These are phyloP conservation scores for Kurtzmaniella quercitrusa DNA, from an alignment of 1,139 yeast species.

Conservation along the genomic window DNA sequence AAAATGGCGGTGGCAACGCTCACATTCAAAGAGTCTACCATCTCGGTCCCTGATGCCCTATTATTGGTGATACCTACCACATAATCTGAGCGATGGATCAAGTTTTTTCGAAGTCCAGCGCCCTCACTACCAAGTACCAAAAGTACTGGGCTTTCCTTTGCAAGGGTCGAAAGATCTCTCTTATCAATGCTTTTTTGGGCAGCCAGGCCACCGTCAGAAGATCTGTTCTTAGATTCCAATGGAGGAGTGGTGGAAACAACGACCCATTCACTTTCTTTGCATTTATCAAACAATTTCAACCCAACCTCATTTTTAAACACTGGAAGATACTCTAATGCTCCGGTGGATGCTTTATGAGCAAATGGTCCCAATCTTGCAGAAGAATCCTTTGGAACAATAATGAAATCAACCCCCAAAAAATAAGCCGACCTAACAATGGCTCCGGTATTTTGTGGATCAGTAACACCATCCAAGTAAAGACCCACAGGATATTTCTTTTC, in stretches of 20 bases:
- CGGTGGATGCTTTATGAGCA: constrained; percentile 79
- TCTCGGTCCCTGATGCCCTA: constrained; percentile 26
- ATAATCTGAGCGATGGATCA: constrained; percentile 61
- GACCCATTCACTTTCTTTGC: constrained; percentile 63
- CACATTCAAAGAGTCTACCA: constrained; percentile 81
- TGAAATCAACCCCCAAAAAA: constrained; percentile 79
- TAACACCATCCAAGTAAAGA: constrained; percentile 71
- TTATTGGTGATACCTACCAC: constrained; percentile 48
- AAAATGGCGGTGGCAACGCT: constrained; percentile 83
- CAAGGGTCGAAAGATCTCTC: neutral
- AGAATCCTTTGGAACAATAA: constrained; percentile 66
- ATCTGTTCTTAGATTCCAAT: constrained; percentile 14
- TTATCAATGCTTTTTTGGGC: constrained; percentile 26
- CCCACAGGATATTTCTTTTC: constrained; percentile 56
- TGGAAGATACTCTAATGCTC: constrained; percentile 76
- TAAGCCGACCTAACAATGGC: constrained; percentile 80
- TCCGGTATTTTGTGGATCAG: constrained; percentile 90
- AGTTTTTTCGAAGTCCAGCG: constrained; percentile 66
- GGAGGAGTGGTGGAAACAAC: constrained; percentile 58
- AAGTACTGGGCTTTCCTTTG: constrained; percentile 52
- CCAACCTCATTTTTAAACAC: constrained; percentile 58
- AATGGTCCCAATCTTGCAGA: constrained; percentile 74
- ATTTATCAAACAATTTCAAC: constrained; percentile 54
- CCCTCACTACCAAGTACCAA: constrained; percentile 86
- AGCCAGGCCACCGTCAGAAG: constrained; percentile 17